These are phyloP conservation scores for Neckera pumila DNA, from an alignment of 225 moss, liverwort and hornwort genomes.

Conservation along the genomic window DNA sequence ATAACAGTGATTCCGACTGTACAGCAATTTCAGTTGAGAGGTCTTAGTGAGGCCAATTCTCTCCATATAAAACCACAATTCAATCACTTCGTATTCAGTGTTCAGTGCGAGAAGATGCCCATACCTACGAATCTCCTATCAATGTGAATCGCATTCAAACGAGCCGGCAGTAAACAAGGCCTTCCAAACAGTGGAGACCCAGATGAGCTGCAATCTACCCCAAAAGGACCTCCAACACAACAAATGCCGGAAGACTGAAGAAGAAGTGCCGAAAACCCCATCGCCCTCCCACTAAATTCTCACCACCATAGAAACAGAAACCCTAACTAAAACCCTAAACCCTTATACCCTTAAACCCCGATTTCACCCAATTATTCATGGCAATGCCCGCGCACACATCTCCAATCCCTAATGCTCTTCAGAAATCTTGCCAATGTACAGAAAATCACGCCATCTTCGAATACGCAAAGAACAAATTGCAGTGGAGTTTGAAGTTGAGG, in stretches of 20 bases:
- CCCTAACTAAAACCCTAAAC: neutral
- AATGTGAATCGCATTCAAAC: neutral
- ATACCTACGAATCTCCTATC: slow-evolving; percentile 3
- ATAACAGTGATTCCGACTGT: neutral
- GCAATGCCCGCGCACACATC: neutral
- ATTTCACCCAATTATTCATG: neutral
- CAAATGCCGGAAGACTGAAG: neutral
- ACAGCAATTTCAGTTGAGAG: neutral
- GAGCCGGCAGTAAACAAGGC: neutral
- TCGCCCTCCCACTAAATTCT: neutral
- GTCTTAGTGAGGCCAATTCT: neutral
- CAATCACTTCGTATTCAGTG: too few species aligned
- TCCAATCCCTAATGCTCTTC: neutral
- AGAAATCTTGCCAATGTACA: neutral
- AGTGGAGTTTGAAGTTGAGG: neutral
- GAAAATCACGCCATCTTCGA: neutral
- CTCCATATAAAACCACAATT: neutral
- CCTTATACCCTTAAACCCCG: neutral
- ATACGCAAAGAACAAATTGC: too few species aligned
- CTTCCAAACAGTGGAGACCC: slow-evolving; percentile 2
- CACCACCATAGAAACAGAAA: neutral
- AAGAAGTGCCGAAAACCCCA: slow-evolving; percentile 19
- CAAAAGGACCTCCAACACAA: neutral
- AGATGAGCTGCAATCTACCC: neutral
- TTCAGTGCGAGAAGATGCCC: neutral